Evolutionary conservation across 441 rosid species (phyloP).

Genomic region (Pelargonium citronellum): DNA sequence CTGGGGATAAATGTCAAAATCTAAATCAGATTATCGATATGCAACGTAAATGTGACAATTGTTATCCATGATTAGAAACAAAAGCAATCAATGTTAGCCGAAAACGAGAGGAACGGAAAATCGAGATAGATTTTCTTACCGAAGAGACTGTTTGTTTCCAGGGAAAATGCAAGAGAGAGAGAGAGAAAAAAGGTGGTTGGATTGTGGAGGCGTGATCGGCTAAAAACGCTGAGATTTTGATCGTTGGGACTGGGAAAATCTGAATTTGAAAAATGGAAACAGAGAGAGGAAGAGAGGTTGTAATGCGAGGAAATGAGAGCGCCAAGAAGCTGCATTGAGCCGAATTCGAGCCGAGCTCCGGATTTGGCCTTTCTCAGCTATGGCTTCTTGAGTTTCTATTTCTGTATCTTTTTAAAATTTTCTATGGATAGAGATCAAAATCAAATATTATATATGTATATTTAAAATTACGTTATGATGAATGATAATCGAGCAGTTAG

Average conservation of each 20-base stretch:
- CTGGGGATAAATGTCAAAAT: neutral
- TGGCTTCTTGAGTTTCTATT: too few relatives aligned
- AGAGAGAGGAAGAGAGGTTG: neutral
- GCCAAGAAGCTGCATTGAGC: constrained; percentile 2
- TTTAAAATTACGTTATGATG: too few relatives aligned
- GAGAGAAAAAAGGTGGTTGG: neutral
- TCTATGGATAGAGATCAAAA: too few relatives aligned
- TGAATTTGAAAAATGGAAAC: neutral
- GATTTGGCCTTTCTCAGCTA: too few relatives aligned
- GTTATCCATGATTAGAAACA: neutral
- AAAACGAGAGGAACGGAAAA: neutral
- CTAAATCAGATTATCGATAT: neutral
- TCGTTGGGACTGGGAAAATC: neutral
- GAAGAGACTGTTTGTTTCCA: constrained; percentile 3
- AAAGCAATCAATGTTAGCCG: neutral
- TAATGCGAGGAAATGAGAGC: neutral
- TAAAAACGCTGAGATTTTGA: neutral
- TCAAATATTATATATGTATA: too few relatives aligned
- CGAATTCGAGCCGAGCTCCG: too few relatives aligned
- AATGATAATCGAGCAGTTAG: too few relatives aligned
- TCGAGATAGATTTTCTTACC: neutral
- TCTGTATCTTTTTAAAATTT: too few relatives aligned
- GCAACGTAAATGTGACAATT: neutral
- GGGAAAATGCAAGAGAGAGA: neutral
- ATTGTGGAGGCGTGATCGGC: neutral